These are phyloP conservation scores for Eutrema heterophyllum DNA, from an alignment of 345 rosid genomes.

Conservation along the genomic window DNA sequence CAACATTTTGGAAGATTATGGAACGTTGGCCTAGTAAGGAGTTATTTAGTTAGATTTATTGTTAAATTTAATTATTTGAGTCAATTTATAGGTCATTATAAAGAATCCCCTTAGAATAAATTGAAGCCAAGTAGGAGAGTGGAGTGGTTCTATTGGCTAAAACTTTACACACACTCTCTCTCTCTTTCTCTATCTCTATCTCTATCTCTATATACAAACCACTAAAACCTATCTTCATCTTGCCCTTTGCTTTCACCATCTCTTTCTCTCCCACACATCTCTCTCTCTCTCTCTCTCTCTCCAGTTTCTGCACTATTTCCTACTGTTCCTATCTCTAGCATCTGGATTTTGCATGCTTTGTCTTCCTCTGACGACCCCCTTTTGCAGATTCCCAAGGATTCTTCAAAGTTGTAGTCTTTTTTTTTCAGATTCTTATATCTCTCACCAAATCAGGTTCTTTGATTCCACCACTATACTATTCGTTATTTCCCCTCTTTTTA, in stretches of 20 bases:
- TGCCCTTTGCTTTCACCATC: slow-evolving; percentile 11
- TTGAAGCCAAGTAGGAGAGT: slow-evolving; percentile 28
- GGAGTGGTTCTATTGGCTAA: slow-evolving; percentile 31
- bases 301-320: neutral
- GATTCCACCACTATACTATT: slow-evolving; percentile 8
- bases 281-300: neutral
- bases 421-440: slow-evolving; percentile 9
- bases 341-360: neutral
- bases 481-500: neutral
- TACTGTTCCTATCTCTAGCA: neutral
- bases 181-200: neutral
- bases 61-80: neutral
- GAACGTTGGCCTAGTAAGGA: neutral
- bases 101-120: slow-evolving; percentile 22
- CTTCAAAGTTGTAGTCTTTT: slow-evolving; percentile 6
- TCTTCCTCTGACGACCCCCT: slow-evolving; percentile 5
- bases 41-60: neutral
- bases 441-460: slow-evolving; percentile 26
- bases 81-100: slow-evolving; percentile 8
- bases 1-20: slow-evolving; percentile 19
- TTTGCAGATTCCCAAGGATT: slow-evolving; percentile 24
- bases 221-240: slow-evolving; percentile 15
- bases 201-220: slow-evolving; percentile 20
- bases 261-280: neutral
- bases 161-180: neutral